A percentile compares a stretch with the other conserved stretches of the same genome.
phyloP scores from a whole-genome alignment of 768 basidiomycete species.

The Cystobasidium tubakii region DNA sequence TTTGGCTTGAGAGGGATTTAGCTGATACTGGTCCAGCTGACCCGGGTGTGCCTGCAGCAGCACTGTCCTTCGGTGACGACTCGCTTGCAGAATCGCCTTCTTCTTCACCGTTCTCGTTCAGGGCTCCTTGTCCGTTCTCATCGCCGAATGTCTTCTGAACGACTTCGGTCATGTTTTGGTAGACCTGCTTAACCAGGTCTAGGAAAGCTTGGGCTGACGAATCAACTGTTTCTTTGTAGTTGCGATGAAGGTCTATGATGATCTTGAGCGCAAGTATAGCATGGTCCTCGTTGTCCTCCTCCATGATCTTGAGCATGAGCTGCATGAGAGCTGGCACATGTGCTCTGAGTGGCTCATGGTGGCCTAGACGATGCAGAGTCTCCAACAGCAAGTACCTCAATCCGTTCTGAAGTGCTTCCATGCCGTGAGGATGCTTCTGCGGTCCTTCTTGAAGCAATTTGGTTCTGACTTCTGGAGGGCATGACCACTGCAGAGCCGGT shows the following conservation, averaged over 20 bases:
- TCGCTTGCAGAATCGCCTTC: not conserved
- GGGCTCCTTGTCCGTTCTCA: constrained; percentile 24
- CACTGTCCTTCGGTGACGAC: not conserved
- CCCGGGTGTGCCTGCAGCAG: constrained; percentile 17
- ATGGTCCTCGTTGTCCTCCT: constrained; percentile 92
- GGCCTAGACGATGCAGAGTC: constrained; percentile 78
- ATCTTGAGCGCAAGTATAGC: constrained; percentile 83
- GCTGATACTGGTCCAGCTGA: constrained; percentile 6
- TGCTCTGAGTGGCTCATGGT: constrained; percentile 67
- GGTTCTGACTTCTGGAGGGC: constrained; percentile 28
- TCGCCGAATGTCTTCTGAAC: constrained; percentile 71
- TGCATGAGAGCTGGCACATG: constrained; percentile 64
- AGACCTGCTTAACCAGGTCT: constrained; percentile 69
- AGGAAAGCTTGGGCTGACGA: constrained; percentile 73
- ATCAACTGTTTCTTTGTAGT: constrained; percentile 66
- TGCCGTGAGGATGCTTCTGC: constrained; percentile 24
- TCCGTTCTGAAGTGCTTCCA: constrained; percentile 53
- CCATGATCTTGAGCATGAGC: constrained; percentile 75
- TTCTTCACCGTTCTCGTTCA: constrained; percentile 21
- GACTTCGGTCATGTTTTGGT: constrained; percentile 65
- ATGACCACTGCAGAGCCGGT: constrained; percentile 11
- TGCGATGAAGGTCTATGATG: constrained; percentile 78
- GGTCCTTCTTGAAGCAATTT: constrained; percentile 11
- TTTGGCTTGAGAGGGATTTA: not conserved
- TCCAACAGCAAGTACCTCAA: constrained; percentile 83